Conservation (phyloP, 805 yeast genomes). For the Barnettozyma botsteinii region DNA sequence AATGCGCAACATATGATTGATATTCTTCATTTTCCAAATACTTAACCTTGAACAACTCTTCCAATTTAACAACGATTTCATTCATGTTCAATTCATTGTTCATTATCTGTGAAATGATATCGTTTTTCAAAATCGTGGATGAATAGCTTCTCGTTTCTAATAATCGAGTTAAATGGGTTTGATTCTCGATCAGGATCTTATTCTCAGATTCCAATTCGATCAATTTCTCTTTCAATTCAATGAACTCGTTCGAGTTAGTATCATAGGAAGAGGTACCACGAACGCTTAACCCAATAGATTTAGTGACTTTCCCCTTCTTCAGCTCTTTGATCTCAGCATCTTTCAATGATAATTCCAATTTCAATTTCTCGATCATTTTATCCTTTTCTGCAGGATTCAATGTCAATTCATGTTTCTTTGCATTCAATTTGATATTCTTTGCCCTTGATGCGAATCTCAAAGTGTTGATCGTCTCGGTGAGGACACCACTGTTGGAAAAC, state of each 20-base stretch:
- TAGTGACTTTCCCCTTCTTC: constrained; percentile 15
- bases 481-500: constrained; percentile 54
- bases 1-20: constrained; percentile 51
- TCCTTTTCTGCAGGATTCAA: constrained; percentile 37
- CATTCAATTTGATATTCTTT: constrained; percentile 71
- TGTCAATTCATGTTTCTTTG: constrained; percentile 42
- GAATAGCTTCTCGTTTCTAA: constrained; percentile 56
- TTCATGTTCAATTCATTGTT: constrained; percentile 10
- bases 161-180: constrained; percentile 63
- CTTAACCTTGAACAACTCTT: constrained; percentile 44
- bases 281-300: too few species aligned
- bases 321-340: constrained; percentile 43
- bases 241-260: too few species aligned
- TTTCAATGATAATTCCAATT: constrained; percentile 56
- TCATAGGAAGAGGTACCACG: too few species aligned
- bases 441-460: constrained; percentile 91
- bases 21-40: constrained; percentile 52
- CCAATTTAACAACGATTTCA: constrained; percentile 34
- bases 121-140: constrained; percentile 49
- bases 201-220: constrained; percentile 57
- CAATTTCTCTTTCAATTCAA: constrained; percentile 25
- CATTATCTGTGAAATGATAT: constrained; percentile 53
- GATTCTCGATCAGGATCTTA: constrained; percentile 53
- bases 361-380: constrained; percentile 49
- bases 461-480: constrained; percentile 82